phyloP scores from a whole-genome alignment of 768 basidiomycete species.

The Piloderma croceum region DNA sequence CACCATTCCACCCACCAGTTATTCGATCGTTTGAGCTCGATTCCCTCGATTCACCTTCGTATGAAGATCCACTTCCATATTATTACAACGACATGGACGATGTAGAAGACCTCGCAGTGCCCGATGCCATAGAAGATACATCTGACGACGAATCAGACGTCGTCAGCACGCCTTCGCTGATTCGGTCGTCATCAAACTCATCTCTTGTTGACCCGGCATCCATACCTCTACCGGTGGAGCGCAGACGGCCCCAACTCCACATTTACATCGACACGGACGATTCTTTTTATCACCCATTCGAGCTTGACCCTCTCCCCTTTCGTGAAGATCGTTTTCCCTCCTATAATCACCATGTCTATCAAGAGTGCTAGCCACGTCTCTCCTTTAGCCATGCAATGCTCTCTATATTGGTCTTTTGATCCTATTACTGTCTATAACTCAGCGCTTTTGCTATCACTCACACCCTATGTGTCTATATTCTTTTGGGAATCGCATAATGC shows the following conservation, averaged over 20 bases:
- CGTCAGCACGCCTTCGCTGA: slow-evolving; percentile 54
- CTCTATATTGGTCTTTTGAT: slow-evolving; percentile 6
- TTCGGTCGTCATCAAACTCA: slow-evolving; percentile 52
- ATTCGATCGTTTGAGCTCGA: slow-evolving; percentile 42
- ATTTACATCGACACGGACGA: slow-evolving; percentile 60
- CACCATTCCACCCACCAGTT: slow-evolving; percentile 53
- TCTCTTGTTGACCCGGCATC: slow-evolving; percentile 47
- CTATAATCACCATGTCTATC: slow-evolving; percentile 50
- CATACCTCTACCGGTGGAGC: slow-evolving; percentile 45
- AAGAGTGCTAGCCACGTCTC: slow-evolving; percentile 53
- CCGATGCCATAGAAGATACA: slow-evolving; percentile 77
- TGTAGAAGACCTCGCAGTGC: slow-evolving; percentile 63
- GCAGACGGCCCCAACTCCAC: slow-evolving; percentile 45
- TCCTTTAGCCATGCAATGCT: slow-evolving; percentile 25
- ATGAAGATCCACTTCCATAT: slow-evolving; percentile 57
- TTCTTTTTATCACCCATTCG: slow-evolving; percentile 58
- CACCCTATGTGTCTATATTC: slow-evolving; percentile 5
- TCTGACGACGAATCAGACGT: slow-evolving; percentile 83
- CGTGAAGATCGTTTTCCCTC: slow-evolving; percentile 40
- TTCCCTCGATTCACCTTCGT: slow-evolving; percentile 29
- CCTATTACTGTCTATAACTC: not conserved
- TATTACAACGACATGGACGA: slow-evolving; percentile 60
- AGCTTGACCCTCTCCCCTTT: slow-evolving; percentile 69
- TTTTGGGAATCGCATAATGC: slow-evolving; percentile 6
- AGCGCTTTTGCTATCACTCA: not conserved